Evolutionary conservation across 371 early-diverging fungal species (phyloP).

Genomic region (Syncephalastrum monosporum): DNA sequence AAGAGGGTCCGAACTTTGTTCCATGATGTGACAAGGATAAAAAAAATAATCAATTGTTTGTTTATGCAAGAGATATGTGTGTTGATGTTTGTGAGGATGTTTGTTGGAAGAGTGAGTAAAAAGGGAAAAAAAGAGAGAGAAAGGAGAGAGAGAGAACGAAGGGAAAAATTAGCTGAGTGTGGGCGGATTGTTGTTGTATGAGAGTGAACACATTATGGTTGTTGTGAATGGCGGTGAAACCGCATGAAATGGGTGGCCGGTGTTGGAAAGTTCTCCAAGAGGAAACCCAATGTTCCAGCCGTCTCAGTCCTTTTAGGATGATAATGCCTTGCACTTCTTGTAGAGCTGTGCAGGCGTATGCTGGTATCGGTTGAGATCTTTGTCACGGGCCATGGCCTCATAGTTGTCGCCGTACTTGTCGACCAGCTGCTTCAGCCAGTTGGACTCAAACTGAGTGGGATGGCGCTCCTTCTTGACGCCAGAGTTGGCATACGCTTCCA

Average conservation of each 20-base stretch:
- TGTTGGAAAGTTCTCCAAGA: too few relatives aligned
- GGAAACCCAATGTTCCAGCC: too few relatives aligned
- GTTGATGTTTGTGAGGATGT: conserved; percentile 1
- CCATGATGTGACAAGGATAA: conserved; percentile 10
- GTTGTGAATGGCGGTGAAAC: conserved; percentile 1
- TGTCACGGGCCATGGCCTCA: conserved; percentile 88
- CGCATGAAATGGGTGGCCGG: too few relatives aligned
- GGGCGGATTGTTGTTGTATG: too few relatives aligned
- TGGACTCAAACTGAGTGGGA: conserved; percentile 65
- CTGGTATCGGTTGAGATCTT: conserved; percentile 80
- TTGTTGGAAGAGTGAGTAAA: too few relatives aligned
- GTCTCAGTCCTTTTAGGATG: conserved; percentile 6
- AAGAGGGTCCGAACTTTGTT: conserved; percentile 17
- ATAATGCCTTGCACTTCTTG: conserved; percentile 52
- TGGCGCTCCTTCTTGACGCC: conserved; percentile 49
- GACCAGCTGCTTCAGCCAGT: conserved; percentile 64
- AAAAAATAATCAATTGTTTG: conserved; percentile 9
- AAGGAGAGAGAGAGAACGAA: too few relatives aligned
- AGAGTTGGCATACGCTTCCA: conserved; percentile 62
- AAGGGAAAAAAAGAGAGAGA: too few relatives aligned
- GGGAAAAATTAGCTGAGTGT: too few relatives aligned
- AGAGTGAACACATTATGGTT: neutral
- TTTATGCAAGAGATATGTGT: neutral
- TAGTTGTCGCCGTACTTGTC: conserved; percentile 83
- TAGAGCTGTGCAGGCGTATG: conserved; percentile 76